Conservation (phyloP, 352 stramenopile species). For the Globisporangium megalacanthum region DNA sequence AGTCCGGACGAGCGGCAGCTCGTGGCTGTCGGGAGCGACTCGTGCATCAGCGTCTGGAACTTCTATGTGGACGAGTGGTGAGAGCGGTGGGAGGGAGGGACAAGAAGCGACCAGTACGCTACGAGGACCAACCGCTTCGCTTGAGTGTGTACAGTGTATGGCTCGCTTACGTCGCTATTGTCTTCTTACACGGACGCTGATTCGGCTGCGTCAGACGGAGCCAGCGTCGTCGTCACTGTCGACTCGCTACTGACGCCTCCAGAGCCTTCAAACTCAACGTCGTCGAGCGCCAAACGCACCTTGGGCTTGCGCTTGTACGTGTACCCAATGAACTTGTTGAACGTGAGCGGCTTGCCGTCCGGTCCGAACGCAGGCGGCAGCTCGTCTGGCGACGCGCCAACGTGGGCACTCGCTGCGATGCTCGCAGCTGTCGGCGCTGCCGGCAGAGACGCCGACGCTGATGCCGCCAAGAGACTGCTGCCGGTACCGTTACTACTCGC, state of each 20-base stretch:
- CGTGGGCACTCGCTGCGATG: conserved; percentile 8
- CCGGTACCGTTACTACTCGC: neutral
- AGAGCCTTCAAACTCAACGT: conserved; percentile 51
- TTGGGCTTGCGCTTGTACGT: conserved; percentile 88
- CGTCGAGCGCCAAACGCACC: conserved; percentile 73
- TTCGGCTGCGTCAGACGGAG: neutral
- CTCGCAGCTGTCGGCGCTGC: conserved; percentile 8
- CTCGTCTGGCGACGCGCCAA: conserved; percentile 13
- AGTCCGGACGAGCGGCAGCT: conserved; percentile 90
- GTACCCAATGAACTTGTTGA: conserved; percentile 92
- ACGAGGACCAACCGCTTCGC: neutral
- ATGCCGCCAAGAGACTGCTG: neutral
- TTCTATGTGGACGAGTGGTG: conserved; percentile 53
- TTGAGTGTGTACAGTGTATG: neutral
- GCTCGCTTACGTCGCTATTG: neutral
- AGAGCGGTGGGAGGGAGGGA: too few relatives aligned
- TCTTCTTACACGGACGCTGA: neutral
- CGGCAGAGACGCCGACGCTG: neutral
- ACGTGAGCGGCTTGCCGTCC: conserved; percentile 78
- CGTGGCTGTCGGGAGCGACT: conserved; percentile 85
- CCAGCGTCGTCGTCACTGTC: neutral
- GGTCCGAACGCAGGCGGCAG: conserved; percentile 42
- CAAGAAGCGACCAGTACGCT: conserved; percentile 1
- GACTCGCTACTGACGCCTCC: neutral
- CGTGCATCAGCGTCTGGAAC: conserved; percentile 90